Evolutionary conservation across 441 rosid species (phyloP), one percentile per base, ranked within the genome.

Genomic region (Gossypium lobatum): DNA sequence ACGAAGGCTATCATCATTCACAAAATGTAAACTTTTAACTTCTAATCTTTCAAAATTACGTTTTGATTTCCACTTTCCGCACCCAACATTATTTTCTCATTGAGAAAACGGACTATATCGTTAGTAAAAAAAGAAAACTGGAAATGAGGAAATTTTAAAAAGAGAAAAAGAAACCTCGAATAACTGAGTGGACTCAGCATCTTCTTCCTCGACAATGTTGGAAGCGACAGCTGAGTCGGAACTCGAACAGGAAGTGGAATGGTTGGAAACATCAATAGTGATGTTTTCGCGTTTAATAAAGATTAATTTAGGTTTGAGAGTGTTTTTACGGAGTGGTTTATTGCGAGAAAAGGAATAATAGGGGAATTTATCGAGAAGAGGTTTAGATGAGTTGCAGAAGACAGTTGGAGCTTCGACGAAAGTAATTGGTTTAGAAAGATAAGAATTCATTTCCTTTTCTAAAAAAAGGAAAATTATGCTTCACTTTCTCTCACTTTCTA

Each of bases 151-250:
- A 23, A 55, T 18, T 18, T 7, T 18, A 55, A 55, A 20, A 42
- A 11, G 10, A 11, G 50, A 53, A 55, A 69, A 62, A 60, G 11
- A 70, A 13, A 87, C 94, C 90, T 89, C 90, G 77, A 89, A 89
- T 6, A 91, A 68, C 76, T 68, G 84, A 75, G 81, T 75, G 8
- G 95, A 82, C 72, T 83, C 88, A 14, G 79, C 76, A 74, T 89
- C 86, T 81, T 87, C 92, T 42, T 81, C 91, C 37, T 75, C 63
- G 58, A 55, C 63, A 54, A 59, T 63, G 5, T 63, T 50, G 0
- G 77, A 53, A 21, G 76, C 75, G 34, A 58, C 74, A 9, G 66
- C 75, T 72, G 87, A 77, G 73, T 64, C 75, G 73, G 85, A 76
- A 76, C 73, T 75, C 39, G 91, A 73, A 68, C 71, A 70, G 72